Base-by-base conservation (phyloP, 495 filamentous ascomycete genomes). In the Evernia prunastri region DNA sequence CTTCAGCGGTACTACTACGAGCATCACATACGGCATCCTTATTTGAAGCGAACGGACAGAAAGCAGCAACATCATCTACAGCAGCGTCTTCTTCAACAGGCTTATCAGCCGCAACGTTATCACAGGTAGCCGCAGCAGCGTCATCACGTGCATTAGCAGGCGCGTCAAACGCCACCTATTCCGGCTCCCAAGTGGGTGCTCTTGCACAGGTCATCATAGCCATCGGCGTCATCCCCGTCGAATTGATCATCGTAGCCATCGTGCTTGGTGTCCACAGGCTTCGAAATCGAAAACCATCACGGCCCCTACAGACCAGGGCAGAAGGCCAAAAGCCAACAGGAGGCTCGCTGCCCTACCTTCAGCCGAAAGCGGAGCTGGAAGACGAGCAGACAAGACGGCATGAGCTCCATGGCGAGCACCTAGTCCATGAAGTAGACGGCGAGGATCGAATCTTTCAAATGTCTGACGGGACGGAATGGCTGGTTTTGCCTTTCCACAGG, bases 181-280 rank as follows among this genome's bases (percentile, higher is more conserved):
- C 49, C 3, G 49, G 49, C 11, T 53, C 49, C 13, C 12, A 53
- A 53, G 49, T 53, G 4, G 27, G 25, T 27, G 9, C 31, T 5
- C 13, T 53, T 31, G 49, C 25, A 17, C 49, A 53, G 15, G 27
- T 53, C 25, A 53, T 53, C 27, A 53, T 53, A 17, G 49, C 49
- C 25, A 31, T 53, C 7, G 49, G 49, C 7, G 49, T 53, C 49
- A 4, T 53, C 10, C 25, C 49, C 1, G 8, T 53, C 11, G 49
- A 53, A 31, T 3, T 31, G 7, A 6, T 31, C 8, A 53, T 53
- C 49, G 15, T 31, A 9, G 10, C 25, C 7, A 53, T 53, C 4
- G 49, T 53, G 49, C 27, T 53, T 20, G 49, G 49, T 31, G 18
- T 53, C 49, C 27, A 53, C 13, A 53, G 25, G 49, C 49, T 53